Conservation (phyloP, 2,329 filamentous ascomycete species). For the Biscogniauxia mediterranea region DNA sequence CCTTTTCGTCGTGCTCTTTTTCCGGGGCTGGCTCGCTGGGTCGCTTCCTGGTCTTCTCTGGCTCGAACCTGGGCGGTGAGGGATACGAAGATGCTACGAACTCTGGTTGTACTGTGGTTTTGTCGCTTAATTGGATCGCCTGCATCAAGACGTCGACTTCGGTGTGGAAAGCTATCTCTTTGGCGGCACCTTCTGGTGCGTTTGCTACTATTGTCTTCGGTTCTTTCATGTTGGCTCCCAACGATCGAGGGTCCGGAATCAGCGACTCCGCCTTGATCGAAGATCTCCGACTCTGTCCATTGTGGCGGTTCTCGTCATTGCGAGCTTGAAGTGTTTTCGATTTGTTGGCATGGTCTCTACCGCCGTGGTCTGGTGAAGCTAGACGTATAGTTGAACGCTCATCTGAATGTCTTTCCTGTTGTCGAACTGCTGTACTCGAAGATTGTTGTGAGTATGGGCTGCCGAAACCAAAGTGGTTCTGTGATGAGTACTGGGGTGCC, state of each 20-base stretch:
- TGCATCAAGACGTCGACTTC: conserved; percentile 87
- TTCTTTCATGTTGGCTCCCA: conserved; percentile 11
- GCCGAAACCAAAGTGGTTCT: conserved; percentile 44
- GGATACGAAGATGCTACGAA: conserved; percentile 32
- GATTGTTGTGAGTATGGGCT: conserved; percentile 38
- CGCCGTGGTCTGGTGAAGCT: conserved; percentile 24
- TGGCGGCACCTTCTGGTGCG: conserved; percentile 44
- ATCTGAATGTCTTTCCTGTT: conserved; percentile 28
- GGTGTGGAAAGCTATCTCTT: conserved; percentile 69
- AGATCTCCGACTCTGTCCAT: conserved; percentile 30
- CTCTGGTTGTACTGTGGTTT: conserved; percentile 24
- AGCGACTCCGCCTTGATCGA: conserved; percentile 36
- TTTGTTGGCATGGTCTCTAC: background rate
- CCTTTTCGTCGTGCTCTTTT: conserved; percentile 30
- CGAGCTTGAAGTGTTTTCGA: background rate
- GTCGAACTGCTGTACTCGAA: conserved; percentile 21
- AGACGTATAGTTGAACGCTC: conserved; percentile 29
- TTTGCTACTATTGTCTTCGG: conserved; percentile 45
- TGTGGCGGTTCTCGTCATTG: background rate
- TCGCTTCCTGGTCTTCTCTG: background rate
- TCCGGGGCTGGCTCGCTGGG: conserved; percentile 3
- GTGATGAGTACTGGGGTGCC: conserved; percentile 42
- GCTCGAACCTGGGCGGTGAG: conserved; percentile 19
- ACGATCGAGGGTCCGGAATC: conserved; percentile 14
- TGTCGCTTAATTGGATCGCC: conserved; percentile 70